Evolutionary conservation across 176 grass and related monocot species (phyloP).

Genomic region (Rhipidocladum racemiflorum): DNA sequence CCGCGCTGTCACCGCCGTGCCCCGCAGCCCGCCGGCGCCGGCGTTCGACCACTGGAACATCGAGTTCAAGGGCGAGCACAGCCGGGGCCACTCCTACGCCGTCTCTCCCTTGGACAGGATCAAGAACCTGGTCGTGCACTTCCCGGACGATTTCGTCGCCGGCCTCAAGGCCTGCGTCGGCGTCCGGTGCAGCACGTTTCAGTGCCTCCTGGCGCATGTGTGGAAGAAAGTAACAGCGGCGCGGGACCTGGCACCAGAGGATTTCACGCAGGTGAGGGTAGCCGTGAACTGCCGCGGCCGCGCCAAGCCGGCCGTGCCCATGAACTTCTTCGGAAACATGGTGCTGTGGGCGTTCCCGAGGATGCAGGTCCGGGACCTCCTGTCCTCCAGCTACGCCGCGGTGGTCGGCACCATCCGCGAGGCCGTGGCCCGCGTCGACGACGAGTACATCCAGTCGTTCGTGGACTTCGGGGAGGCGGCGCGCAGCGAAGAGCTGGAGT

Average conservation of each 20-base stretch:
- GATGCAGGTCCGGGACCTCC: slow-evolving; percentile 14
- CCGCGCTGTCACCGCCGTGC: not conserved
- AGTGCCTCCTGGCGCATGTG: slow-evolving; percentile 41
- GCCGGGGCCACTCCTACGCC: not conserved
- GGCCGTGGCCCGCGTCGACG: slow-evolving; percentile 35
- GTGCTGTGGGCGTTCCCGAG: slow-evolving; percentile 46
- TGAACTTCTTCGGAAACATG: slow-evolving; percentile 45
- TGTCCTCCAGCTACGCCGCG: not conserved
- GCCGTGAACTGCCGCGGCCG: slow-evolving; percentile 40
- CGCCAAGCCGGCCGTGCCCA: not conserved
- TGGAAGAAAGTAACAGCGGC: slow-evolving; percentile 50
- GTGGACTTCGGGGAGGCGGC: slow-evolving; percentile 37
- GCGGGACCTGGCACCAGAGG: slow-evolving; percentile 10
- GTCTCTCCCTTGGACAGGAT: slow-evolving; percentile 1
- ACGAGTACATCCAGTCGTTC: slow-evolving; percentile 47
- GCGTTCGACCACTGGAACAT: slow-evolving; percentile 29
- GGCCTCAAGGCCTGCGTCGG: slow-evolving; percentile 20
- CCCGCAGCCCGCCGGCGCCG: not conserved
- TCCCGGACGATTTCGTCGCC: slow-evolving; percentile 28
- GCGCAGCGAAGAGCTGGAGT: slow-evolving; percentile 8
- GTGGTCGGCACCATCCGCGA: slow-evolving; percentile 34
- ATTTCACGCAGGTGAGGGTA: slow-evolving; percentile 14
- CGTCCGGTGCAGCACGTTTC: slow-evolving; percentile 42
- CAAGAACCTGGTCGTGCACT: slow-evolving; percentile 8
- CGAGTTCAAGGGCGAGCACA: slow-evolving; percentile 27